phyloP scores from a whole-genome alignment of 768 basidiomycete species.

The Naganishia friedmannii region DNA sequence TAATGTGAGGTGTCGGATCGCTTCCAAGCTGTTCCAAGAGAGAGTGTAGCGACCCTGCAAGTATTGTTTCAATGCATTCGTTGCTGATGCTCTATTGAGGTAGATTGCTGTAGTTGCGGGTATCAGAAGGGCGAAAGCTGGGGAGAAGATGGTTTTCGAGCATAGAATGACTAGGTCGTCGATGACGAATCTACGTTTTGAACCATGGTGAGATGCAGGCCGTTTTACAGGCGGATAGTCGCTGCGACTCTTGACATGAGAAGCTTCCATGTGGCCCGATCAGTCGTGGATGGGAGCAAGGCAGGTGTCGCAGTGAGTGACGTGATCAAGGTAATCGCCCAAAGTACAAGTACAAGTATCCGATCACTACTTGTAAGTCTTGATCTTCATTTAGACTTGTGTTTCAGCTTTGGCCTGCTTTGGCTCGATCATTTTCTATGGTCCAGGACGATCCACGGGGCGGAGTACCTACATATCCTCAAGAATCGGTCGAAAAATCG shows the following conservation, averaged over 20 bases:
- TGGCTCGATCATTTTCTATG: background rate
- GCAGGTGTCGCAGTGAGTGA: background rate
- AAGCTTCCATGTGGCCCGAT: background rate
- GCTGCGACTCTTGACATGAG: background rate
- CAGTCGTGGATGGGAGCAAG: background rate
- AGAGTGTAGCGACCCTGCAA: background rate
- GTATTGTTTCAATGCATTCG: background rate
- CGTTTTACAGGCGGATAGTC: background rate
- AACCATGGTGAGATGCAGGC: background rate
- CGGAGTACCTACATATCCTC: too few species aligned
- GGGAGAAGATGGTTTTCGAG: constrained; percentile 1
- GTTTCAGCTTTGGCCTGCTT: background rate
- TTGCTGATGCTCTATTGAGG: background rate
- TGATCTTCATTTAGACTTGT: too few species aligned
- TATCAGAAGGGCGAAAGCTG: constrained; percentile 4
- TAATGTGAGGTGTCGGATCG: background rate
- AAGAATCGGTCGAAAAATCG: too few species aligned
- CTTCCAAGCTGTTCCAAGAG: background rate
- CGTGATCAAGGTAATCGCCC: too few species aligned
- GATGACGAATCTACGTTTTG: constrained; percentile 1
- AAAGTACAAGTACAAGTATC: too few species aligned
- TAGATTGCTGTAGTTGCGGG: background rate
- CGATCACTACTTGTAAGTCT: too few species aligned
- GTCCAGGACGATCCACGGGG: background rate
- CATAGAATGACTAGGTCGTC: background rate